phyloP scores from a whole-genome alignment of 163 green algal species.

The Chlamydomonas reinhardtii region DNA sequence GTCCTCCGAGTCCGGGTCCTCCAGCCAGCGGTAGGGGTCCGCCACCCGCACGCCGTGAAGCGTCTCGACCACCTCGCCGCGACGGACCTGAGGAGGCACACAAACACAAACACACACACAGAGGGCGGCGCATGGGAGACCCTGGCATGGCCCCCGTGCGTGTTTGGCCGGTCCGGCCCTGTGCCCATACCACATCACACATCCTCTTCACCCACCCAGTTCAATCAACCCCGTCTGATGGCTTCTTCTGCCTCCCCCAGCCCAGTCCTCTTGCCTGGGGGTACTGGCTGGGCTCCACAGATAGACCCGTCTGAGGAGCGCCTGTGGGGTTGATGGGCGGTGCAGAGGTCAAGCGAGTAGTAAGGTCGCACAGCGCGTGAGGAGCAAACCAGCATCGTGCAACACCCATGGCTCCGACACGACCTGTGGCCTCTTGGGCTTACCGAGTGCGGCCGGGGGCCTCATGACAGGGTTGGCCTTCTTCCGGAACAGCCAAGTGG shows the following conservation, averaged over 20 bases:
- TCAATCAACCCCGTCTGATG: no score
- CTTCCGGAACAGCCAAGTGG: constrained; percentile 2
- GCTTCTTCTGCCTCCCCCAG: not conserved
- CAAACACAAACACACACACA: no score
- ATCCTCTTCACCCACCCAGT: not conserved
- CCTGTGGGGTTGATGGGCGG: constrained; percentile 42
- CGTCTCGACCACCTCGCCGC: constrained; percentile 78
- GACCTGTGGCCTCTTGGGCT: no score
- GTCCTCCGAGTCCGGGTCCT: constrained; percentile 89
- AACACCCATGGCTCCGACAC: no score
- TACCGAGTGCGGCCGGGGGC: constrained; percentile 8
- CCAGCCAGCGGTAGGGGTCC: constrained; percentile 92
- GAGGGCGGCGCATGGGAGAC: no score
- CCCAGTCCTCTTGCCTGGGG: constrained; percentile 41
- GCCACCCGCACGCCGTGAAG: constrained; percentile 79
- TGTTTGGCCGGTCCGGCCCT: no score
- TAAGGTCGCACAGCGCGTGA: no score
- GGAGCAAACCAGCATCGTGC: no score
- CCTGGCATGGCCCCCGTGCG: no score
- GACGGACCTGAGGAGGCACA: constrained; percentile 55
- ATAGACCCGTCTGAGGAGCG: constrained; percentile 63
- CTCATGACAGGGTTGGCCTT: not conserved
- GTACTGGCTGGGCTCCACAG: constrained; percentile 64
- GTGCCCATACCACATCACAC: no score
- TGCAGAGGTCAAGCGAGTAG: not conserved